Base-by-base conservation (phyloP, 768 basidiomycete genomes). In the Scleroderma bovista region DNA sequence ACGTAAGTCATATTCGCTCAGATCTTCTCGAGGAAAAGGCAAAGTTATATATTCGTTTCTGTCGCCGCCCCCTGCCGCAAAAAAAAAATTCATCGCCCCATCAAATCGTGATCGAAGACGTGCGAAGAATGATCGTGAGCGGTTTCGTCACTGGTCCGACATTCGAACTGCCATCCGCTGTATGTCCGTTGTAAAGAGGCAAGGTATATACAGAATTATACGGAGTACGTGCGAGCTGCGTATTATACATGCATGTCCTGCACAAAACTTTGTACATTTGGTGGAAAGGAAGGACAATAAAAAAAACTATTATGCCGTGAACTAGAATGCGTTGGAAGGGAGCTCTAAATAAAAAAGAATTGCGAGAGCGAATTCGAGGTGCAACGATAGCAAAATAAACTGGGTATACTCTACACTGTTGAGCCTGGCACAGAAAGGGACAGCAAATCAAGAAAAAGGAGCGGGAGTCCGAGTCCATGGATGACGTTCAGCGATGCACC, bases 401-500 rank as follows among this genome's bases (percentile, higher is more conserved):
- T 54, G 66, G 65, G 67, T 67, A 69, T 67, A 65, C 24, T 65
- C 65, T 67, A 63, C 62, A 67, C 17, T 33, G 32, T 45, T 26
- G n/a, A 43, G 24, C 11, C n/a, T 17, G 31, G 20, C 29, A 34
- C 29, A 19, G 9, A 33, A 20, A 45, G 20, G n/a, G 32, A 45
- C 29, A 33, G 44, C 10, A 17, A 37, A 23, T 19, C 22, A 17
- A 42, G 34, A 17, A 33, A 42, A 39, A 24, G 31, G 33, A 38
- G 40, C 26, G 17, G 19, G 19, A 42, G 13, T n/a, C 46, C 43
- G 50, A 10, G 9, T 6, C 32, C 5, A 36, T 48, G 20, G 26
- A 32, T 6, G 7, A 22, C 5, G 32, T 32, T 71, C 75, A 84
- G 57, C 80, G 77, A 62, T 82, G 81, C 33, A 83, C 67, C 53